phyloP scores from a whole-genome alignment of 805 yeast species.

The Clavispora carvajalis region DNA sequence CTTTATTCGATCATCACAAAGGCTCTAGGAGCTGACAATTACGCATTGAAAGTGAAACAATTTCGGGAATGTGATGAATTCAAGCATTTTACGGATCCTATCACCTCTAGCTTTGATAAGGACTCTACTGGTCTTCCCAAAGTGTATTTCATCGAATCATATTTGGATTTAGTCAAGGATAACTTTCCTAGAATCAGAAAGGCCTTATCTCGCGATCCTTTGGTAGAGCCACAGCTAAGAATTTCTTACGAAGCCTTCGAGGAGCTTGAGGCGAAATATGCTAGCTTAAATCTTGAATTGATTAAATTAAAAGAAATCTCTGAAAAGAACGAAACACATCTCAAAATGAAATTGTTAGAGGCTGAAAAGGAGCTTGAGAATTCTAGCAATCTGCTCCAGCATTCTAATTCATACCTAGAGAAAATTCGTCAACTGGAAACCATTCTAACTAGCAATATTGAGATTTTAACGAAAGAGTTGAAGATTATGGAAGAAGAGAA shows the following conservation, averaged over 20 bases:
- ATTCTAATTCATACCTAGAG: constrained; percentile 13
- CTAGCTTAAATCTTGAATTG: constrained; percentile 20
- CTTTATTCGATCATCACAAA: constrained; percentile 59
- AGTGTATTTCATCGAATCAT: constrained; percentile 63
- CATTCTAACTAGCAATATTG: constrained; percentile 16
- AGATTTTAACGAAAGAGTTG: constrained; percentile 17
- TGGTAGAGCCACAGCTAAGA: constrained; percentile 60
- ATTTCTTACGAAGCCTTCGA: constrained; percentile 60
- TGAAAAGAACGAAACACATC: constrained; percentile 13
- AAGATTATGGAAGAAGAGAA: constrained; percentile 26
- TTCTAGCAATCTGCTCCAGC: constrained; percentile 16
- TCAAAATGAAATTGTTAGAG: constrained; percentile 15
- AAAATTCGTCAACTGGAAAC: constrained; percentile 18
- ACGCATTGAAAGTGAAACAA: constrained; percentile 64
- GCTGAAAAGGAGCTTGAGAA: constrained; percentile 14
- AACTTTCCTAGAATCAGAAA: constrained; percentile 61
- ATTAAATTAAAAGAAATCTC: constrained; percentile 18
- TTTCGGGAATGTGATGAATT: constrained; percentile 58
- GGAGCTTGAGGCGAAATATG: constrained; percentile 35
- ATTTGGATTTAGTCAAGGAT: constrained; percentile 63
- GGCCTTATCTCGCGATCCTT: constrained; percentile 71
- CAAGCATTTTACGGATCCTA: constrained; percentile 42
- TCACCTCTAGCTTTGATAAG: constrained; percentile 25
- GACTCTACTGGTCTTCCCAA: constrained; percentile 87
- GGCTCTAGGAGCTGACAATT: constrained; percentile 77